Conservation (phyloP, 2,329 filamentous ascomycete genomes). For the Aurifilum marmelostoma region DNA sequence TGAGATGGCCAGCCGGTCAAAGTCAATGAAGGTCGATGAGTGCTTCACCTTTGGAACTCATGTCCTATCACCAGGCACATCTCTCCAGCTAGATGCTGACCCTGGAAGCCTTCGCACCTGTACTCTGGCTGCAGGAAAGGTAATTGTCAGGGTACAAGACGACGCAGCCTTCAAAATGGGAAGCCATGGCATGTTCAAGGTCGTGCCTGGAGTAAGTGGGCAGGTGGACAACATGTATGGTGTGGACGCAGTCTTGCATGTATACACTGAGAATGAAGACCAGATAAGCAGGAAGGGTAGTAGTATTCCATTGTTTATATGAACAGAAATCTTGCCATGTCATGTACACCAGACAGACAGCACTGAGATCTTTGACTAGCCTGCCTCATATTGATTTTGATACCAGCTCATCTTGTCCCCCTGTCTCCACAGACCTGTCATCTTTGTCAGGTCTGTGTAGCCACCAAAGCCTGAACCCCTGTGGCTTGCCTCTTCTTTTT, state of each 20-base stretch:
- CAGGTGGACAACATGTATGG: conserved; percentile 4
- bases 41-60: conserved; percentile 7
- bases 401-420: not conserved
- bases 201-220: not conserved
- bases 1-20: not conserved
- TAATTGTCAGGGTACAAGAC: conserved; percentile 2
- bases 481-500: not conserved
- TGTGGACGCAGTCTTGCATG: conserved; percentile 8
- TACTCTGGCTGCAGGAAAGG: conserved; percentile 11
- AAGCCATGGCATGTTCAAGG: conserved; percentile 7
- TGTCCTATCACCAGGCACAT: not conserved
- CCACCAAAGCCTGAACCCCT: not conserved
- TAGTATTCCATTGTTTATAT: not conserved
- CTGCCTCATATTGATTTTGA: not conserved
- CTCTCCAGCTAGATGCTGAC: conserved; percentile 3
- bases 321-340: not conserved
- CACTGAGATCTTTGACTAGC: not conserved
- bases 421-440: not conserved
- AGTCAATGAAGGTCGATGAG: not conserved
- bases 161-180: conserved; percentile 13
- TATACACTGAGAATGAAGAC: not conserved
- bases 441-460: not conserved
- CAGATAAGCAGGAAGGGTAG: not conserved
- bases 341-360: not conserved
- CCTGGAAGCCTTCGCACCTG: conserved; percentile 4